phyloP scores from a whole-genome alignment of 352 stramenopile genomes.

The Globisporangium sylvaticum region DNA sequence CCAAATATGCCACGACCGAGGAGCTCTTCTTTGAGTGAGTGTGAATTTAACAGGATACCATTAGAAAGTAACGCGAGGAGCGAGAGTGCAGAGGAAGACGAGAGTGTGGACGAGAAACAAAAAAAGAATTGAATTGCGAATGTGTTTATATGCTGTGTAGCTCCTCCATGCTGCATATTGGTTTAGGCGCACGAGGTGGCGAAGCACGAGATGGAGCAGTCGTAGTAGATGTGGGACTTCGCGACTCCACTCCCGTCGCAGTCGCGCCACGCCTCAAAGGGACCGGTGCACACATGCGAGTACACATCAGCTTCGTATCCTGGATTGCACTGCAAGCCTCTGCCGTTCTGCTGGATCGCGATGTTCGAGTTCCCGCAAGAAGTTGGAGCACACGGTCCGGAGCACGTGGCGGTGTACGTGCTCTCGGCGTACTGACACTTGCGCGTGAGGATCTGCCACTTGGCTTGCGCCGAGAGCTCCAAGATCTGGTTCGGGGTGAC shows the following conservation, averaged over 20 bases:
- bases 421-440: conserved; percentile 45
- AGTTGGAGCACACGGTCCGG: conserved; percentile 31
- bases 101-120: not conserved
- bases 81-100: not conserved
- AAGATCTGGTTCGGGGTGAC: conserved; percentile 69
- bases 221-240: conserved; percentile 49
- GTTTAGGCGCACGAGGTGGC: conserved; percentile 39
- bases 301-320: conserved; percentile 47
- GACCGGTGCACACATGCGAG: conserved; percentile 42
- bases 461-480: conserved; percentile 38
- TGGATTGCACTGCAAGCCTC: conserved; percentile 23
- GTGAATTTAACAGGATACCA: conserved; percentile 11
- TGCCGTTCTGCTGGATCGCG: conserved; percentile 29
- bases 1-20: not conserved
- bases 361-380: conserved; percentile 55
- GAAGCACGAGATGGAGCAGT: conserved; percentile 58
- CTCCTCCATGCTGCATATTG: not conserved
- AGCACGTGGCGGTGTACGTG: conserved; percentile 45
- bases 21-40: conserved; percentile 4
- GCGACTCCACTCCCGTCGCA: conserved; percentile 34
- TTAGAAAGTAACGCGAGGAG: conserved; percentile 8
- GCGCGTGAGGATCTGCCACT: conserved; percentile 65
- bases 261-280: conserved; percentile 44
- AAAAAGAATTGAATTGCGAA: conserved; percentile 10
- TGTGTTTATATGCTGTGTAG: not conserved